These are phyloP conservation scores for Ramaria sp. DNA, from an alignment of 768 basidiomycete species.

Conservation along the genomic window DNA sequence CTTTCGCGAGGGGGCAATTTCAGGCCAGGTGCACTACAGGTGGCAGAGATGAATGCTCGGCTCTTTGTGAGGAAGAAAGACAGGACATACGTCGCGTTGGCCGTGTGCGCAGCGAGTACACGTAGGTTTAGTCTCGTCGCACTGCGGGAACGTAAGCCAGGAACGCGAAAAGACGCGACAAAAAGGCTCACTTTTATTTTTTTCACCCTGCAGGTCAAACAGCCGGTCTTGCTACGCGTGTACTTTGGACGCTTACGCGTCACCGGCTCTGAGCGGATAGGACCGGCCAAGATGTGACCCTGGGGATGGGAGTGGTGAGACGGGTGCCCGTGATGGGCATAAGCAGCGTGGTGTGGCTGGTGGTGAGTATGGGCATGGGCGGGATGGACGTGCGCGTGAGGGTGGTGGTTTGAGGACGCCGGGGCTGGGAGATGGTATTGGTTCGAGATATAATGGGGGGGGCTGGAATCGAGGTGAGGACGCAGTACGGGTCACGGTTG, in stretches of 20 bases:
- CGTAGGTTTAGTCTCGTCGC: slow-evolving; percentile 82
- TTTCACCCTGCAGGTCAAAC: slow-evolving; percentile 86
- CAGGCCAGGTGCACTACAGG: slow-evolving; percentile 73
- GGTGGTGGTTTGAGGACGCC: neutral
- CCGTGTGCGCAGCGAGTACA: slow-evolving; percentile 83
- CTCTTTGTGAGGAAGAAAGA: neutral
- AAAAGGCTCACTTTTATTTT: slow-evolving; percentile 72
- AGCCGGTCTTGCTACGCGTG: slow-evolving; percentile 89
- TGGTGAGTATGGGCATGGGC: slow-evolving; percentile 1
- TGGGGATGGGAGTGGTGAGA: slow-evolving; percentile 22
- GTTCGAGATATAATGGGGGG: slow-evolving; percentile 4
- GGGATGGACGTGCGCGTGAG: neutral
- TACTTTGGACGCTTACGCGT: slow-evolving; percentile 83
- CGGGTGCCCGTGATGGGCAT: slow-evolving; percentile 5
- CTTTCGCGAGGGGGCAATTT: slow-evolving; percentile 63
- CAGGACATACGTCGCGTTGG: slow-evolving; percentile 58
- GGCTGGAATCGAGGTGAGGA: slow-evolving; percentile 6
- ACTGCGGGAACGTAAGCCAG: slow-evolving; percentile 33
- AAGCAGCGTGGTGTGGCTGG: slow-evolving; percentile 6
- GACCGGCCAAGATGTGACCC: slow-evolving; percentile 38
- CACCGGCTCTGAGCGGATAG: slow-evolving; percentile 40
- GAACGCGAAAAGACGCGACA: slow-evolving; percentile 4
- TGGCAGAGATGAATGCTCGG: neutral
- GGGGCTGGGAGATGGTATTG: slow-evolving; percentile 4
- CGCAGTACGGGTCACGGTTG: neutral